phyloP scores from a whole-genome alignment of 495 filamentous ascomycete genomes.

The Tuber microsphaerosporum region DNA sequence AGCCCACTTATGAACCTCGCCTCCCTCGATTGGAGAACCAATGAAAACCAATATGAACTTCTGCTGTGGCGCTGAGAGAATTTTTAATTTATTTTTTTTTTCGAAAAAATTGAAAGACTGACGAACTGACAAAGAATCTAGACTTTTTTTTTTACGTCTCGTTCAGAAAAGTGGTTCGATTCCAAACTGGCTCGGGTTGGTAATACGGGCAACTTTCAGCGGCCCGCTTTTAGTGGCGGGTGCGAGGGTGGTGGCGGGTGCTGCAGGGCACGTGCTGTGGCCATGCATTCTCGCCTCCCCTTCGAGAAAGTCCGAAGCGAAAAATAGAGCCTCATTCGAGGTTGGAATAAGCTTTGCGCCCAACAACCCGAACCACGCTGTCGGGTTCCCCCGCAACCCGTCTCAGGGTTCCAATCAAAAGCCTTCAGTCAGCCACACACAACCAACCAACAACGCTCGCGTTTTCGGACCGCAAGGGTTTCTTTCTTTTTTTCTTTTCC shows the following conservation, averaged over 20 bases:
- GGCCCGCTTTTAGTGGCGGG: neutral
- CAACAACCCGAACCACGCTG: conserved; percentile 26
- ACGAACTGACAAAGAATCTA: neutral
- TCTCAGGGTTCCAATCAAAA: conserved; percentile 11
- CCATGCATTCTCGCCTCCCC: neutral
- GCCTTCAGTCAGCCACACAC: conserved; percentile 27
- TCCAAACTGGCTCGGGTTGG: neutral
- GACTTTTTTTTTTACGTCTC: neutral
- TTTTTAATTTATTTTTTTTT: too few relatives aligned
- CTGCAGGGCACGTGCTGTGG: neutral
- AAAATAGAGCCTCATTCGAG: conserved; percentile 28
- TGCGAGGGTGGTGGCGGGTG: neutral
- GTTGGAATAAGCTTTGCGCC: conserved; percentile 36
- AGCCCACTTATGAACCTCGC: too few relatives aligned
- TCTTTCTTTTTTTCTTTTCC: neutral
- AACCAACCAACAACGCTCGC: conserved; percentile 16
- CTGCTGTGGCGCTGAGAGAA: neutral
- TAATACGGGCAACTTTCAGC: neutral
- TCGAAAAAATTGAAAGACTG: neutral
- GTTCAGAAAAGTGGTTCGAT: neutral
- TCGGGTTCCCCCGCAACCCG: conserved; percentile 22
- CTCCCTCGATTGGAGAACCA: too few relatives aligned
- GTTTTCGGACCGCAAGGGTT: neutral
- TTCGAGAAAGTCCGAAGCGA: conserved; percentile 13
- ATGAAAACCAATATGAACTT: neutral